Evolutionary conservation across 768 basidiomycete genomes (phyloP).

Genomic region (Mycena olivaceomarginata): DNA sequence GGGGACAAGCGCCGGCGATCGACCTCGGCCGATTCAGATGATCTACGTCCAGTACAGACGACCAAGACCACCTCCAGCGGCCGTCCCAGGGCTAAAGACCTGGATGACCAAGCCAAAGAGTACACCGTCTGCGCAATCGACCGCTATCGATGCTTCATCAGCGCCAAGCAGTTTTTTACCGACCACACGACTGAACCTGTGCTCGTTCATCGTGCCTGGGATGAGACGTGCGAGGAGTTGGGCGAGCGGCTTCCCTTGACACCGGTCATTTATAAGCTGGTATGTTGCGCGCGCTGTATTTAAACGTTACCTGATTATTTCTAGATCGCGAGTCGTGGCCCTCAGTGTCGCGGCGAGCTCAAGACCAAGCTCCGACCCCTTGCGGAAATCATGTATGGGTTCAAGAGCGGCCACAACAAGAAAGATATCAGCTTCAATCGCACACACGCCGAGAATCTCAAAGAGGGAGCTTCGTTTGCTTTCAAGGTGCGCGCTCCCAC

Average conservation of each 20-base stretch:
- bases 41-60: neutral
- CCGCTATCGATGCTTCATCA: slow-evolving; percentile 28
- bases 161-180: slow-evolving; percentile 23
- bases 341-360: slow-evolving; percentile 47
- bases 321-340: slow-evolving; percentile 45
- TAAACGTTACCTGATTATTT: neutral
- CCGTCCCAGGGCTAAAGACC: slow-evolving; percentile 41
- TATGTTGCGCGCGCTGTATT: slow-evolving; percentile 3
- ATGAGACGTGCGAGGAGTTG: slow-evolving; percentile 1
- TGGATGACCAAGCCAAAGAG: slow-evolving; percentile 33
- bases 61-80: slow-evolving; percentile 4
- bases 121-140: slow-evolving; percentile 24
- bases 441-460: too few species aligned
- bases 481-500: too few species aligned
- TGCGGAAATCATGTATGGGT: too few species aligned
- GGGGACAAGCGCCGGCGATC: slow-evolving; percentile 6
- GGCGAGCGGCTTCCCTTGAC: neutral
- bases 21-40: neutral
- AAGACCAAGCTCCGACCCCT: too few species aligned
- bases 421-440: too few species aligned
- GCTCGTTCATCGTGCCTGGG: slow-evolving; percentile 25
- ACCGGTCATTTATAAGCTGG: slow-evolving; percentile 33
- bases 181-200: slow-evolving; percentile 12
- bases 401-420: too few species aligned
- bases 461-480: too few species aligned